phyloP scores from a whole-genome alignment of 495 filamentous ascomycete species.

The Parmelia sp. region DNA sequence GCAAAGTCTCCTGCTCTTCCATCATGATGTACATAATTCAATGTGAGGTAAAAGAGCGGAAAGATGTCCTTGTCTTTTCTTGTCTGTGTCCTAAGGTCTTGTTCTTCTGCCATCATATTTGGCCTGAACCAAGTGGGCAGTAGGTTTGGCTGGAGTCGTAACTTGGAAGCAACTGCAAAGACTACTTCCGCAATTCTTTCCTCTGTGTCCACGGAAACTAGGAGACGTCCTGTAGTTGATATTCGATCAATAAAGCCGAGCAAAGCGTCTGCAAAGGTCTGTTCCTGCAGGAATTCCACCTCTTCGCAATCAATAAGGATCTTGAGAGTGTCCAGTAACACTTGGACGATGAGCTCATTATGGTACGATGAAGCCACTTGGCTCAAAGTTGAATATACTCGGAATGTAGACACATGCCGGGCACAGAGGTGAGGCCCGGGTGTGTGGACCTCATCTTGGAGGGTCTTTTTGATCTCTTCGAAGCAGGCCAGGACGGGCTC shows the following conservation, averaged over 20 bases:
- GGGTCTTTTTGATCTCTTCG: slow-evolving; percentile 65
- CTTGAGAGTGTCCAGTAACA: slow-evolving; percentile 77
- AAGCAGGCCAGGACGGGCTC: slow-evolving; percentile 50
- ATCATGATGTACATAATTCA: slow-evolving; percentile 94
- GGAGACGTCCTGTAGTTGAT: slow-evolving; percentile 53
- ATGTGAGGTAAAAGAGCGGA: slow-evolving; percentile 86
- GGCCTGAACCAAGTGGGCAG: slow-evolving; percentile 79
- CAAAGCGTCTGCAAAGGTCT: slow-evolving; percentile 73
- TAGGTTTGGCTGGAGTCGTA: slow-evolving; percentile 77
- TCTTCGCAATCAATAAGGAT: slow-evolving; percentile 92
- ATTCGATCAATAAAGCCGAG: slow-evolving; percentile 68
- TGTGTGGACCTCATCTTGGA: slow-evolving; percentile 82
- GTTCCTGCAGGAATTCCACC: slow-evolving; percentile 81
- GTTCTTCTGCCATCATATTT: slow-evolving; percentile 22
- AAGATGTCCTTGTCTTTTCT: slow-evolving; percentile 79
- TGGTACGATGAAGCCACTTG: slow-evolving; percentile 75
- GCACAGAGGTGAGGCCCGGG: slow-evolving; percentile 86
- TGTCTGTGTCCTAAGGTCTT: slow-evolving; percentile 10
- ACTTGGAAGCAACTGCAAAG: slow-evolving; percentile 92
- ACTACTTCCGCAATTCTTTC: slow-evolving; percentile 80
- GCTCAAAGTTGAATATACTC: slow-evolving; percentile 79
- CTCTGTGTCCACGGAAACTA: slow-evolving; percentile 64
- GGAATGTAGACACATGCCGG: slow-evolving; percentile 70
- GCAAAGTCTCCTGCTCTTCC: slow-evolving; percentile 93
- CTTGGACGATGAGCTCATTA: slow-evolving; percentile 71